Evolutionary conservation across 2,329 filamentous ascomycete species (phyloP).

Genomic region (Ceratocystis albifundus): DNA sequence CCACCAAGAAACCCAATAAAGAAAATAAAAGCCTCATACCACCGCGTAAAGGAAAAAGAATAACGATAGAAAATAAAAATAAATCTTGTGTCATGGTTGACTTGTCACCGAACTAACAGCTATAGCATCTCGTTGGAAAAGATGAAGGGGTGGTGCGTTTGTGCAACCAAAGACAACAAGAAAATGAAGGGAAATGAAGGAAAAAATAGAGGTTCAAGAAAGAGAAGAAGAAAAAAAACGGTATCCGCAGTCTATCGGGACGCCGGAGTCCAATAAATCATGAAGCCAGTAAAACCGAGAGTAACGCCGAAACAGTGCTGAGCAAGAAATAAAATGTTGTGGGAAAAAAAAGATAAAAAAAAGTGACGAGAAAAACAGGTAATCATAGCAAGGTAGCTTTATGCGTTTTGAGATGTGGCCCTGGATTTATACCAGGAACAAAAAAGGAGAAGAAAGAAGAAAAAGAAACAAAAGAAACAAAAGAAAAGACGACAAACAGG

Average conservation of each 20-base stretch:
- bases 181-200: slow-evolving; percentile 13
- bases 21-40: slow-evolving; percentile 20
- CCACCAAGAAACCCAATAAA: slow-evolving; percentile 15
- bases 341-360: slow-evolving; percentile 14
- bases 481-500: slow-evolving; percentile 3
- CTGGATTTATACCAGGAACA: not conserved
- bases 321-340: slow-evolving; percentile 10
- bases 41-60: slow-evolving; percentile 20
- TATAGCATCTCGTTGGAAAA: not conserved
- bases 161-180: not conserved
- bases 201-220: not conserved
- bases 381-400: slow-evolving; percentile 14
- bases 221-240: slow-evolving; percentile 10
- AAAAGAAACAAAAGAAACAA: too few species aligned
- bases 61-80: slow-evolving; percentile 14
- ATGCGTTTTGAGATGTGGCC: slow-evolving; percentile 14
- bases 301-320: slow-evolving; percentile 22
- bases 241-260: slow-evolving; percentile 18
- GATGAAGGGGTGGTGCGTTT: not conserved
- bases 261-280: slow-evolving; percentile 18
- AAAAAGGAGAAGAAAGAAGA: not conserved
- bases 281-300: slow-evolving; percentile 18
- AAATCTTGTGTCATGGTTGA: not conserved
- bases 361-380: slow-evolving; percentile 16
- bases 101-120: slow-evolving; percentile 1